Conservation (phyloP, 495 filamentous ascomycete genomes). For the Talaromyces ruber region DNA sequence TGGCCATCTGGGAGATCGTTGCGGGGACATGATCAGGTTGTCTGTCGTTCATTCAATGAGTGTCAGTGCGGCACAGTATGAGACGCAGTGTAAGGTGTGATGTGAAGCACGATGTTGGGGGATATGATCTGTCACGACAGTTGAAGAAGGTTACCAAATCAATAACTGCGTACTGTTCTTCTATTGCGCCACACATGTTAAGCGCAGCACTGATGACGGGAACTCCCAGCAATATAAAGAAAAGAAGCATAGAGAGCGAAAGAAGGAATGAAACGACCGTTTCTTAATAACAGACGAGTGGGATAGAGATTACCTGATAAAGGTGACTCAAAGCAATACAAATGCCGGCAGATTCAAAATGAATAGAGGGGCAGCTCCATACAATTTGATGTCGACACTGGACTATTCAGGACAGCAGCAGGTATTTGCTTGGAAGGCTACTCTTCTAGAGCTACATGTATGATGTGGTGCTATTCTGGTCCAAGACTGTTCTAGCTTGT, state of each 20-base stretch:
- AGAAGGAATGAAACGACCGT: neutral
- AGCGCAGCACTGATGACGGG: neutral
- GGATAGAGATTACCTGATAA: neutral
- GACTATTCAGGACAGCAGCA: neutral
- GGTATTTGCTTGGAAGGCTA: neutral
- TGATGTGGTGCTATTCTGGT: neutral
- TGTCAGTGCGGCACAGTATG: too few relatives aligned
- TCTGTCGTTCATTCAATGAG: neutral
- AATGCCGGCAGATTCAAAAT: neutral
- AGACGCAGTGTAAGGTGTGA: too few relatives aligned
- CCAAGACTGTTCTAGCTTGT: neutral
- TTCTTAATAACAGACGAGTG: neutral
- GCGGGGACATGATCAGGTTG: neutral
- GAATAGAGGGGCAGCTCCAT: neutral
- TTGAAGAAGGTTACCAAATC: neutral
- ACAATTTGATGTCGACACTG: neutral
- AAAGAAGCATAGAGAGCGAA: neutral
- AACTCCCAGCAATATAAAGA: neutral
- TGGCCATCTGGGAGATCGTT: neutral
- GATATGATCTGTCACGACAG: neutral
- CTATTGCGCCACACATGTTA: neutral
- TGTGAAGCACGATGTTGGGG: neutral
- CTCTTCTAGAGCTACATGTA: neutral
- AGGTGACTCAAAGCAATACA: neutral
- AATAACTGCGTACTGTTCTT: neutral